A percentile compares a stretch with the other conserved stretches of the same genome.
Conservation (phyloP, 768 basidiomycete genomes). For the Serendipita sp. region DNA sequence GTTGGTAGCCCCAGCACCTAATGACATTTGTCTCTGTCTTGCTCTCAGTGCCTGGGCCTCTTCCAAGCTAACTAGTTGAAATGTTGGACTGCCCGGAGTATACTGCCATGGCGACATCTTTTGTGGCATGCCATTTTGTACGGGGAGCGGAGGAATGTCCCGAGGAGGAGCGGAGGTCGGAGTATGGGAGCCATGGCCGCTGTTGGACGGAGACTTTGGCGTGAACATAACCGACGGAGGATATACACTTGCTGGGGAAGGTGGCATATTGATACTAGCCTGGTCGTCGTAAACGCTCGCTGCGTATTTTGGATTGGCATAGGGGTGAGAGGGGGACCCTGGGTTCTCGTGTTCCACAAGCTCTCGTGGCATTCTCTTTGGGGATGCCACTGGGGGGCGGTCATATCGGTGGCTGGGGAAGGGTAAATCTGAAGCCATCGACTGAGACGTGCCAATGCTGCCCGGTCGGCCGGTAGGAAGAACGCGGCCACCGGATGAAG, state of each 20-base stretch:
- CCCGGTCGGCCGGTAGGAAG: not conserved
- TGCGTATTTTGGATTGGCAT: not conserved
- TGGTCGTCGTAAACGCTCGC: not conserved
- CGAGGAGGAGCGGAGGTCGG: not conserved
- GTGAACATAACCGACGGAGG: not conserved
- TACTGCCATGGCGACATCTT: constrained; percentile 6
- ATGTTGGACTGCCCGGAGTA: constrained; percentile 24
- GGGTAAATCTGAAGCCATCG: not conserved
- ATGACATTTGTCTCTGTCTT: constrained; percentile 30
- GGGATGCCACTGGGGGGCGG: not conserved
- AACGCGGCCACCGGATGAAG: not conserved
- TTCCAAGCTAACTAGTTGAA: constrained; percentile 59
- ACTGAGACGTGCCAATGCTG: not conserved
- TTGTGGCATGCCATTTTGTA: not conserved
- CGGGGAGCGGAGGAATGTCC: not conserved
- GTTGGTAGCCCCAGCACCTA: constrained; percentile 31
- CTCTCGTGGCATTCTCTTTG: not conserved
- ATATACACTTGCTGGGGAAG: constrained; percentile 2
- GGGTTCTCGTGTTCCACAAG: not conserved
- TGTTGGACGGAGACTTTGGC: not conserved
- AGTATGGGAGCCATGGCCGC: not conserved
- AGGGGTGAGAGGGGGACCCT: not conserved
- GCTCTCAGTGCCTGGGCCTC: constrained; percentile 50
- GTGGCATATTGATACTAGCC: not conserved
- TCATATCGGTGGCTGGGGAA: constrained; percentile 5